Evolutionary conservation across 257 asterid genomes (phyloP), one percentile per base, ranked within the genome.

Genomic region (Plantago elongata): DNA sequence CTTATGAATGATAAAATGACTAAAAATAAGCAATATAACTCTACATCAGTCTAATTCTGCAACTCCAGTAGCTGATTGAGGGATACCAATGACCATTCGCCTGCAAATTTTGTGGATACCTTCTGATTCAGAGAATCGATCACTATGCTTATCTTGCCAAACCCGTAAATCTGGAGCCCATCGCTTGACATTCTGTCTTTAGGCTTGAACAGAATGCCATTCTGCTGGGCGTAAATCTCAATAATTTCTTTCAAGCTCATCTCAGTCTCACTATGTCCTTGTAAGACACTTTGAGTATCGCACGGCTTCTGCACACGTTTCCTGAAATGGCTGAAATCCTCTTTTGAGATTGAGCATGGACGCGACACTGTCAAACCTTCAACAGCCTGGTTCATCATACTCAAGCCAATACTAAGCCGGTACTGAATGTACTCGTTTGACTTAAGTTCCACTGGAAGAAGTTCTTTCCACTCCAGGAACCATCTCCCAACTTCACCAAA

Each of bases 121-220:
- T 78, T 79, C 15, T 83, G 84, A 67, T 91, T 88, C 61, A 78
- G 80, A 45, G 84, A 62, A 73, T 91, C 98, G 40, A 91, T 55
- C 1, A 77, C 72, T 67, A 92, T 79, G 75, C 88, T 84, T 44
- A 86, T 61, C 62, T 71, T 81, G 67, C 98, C 98, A 78, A 79
- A 92, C 9, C 89, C 89, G 62, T 86, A 88, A 57, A 92, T 84
- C 72, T 88, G 98, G 98, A 70, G 81, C 15, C 97, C 98, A 67
- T 86, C 89, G 45, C 83, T 94, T 64, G 68, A 79, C 68, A 95
- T 81, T 45, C 95, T 94, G 40, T 91, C 89, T 73, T 91, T 83
- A 37, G 84, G 86, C 77, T 75, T 80, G 68, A 83, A 83, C 50
- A 73, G 47, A 68, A 83, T 52, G 55, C 84, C 84, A 67, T 73